A percentile compares a stretch with the other conserved stretches of the same genome.
phyloP scores from a whole-genome alignment of 1,284 basidiomycete species.

The Fomitiporia mediterranea region DNA sequence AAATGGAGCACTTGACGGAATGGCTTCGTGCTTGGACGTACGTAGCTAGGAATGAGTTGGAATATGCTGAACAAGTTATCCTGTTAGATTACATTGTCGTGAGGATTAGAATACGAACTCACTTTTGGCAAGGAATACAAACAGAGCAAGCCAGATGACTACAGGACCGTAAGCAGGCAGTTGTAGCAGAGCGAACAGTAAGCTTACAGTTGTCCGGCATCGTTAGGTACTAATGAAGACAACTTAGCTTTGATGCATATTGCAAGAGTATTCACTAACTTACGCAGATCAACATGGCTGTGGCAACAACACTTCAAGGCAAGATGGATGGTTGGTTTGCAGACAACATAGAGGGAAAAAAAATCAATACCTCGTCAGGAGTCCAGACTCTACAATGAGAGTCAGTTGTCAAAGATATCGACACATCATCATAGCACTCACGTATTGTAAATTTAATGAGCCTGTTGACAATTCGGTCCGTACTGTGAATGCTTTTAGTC shows the following conservation, averaged over 20 bases:
- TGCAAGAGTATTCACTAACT: background rate
- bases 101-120: background rate
- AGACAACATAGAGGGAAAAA: background rate
- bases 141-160: constrained; percentile 5
- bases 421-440: background rate
- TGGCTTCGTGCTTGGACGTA: background rate
- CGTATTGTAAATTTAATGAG: constrained; percentile 3
- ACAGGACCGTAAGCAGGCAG: background rate
- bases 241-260: background rate
- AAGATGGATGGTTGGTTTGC: background rate
- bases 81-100: background rate
- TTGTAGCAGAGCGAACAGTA: background rate
- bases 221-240: background rate
- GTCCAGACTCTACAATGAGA: background rate
- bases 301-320: background rate
- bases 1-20: background rate
- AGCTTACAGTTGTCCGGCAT: constrained; percentile 8
- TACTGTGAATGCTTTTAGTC: background rate
- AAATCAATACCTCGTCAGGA: background rate
- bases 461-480: background rate
- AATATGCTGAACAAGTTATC: background rate
- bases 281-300: constrained; percentile 5
- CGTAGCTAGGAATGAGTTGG: constrained; percentile 5
- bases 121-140: constrained; percentile 1
- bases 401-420: background rate